These are phyloP conservation scores for Tulasnella sp. DNA, from an alignment of 768 basidiomycete species.

Conservation along the genomic window DNA sequence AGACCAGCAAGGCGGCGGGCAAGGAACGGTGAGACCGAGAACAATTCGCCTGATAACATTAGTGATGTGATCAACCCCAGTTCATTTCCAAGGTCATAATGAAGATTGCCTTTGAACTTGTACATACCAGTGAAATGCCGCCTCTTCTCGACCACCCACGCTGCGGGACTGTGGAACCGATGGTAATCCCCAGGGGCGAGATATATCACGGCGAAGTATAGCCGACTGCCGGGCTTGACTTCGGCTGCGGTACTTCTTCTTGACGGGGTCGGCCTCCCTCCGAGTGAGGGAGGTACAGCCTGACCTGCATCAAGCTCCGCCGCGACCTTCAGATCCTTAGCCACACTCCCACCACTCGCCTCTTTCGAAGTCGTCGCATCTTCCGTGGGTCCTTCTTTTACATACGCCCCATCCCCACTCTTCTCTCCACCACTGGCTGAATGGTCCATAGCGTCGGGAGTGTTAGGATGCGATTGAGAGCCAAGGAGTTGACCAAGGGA, in stretches of 20 bases:
- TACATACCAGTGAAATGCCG: constrained; percentile 81
- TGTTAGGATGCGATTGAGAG: not conserved
- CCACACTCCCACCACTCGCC: constrained; percentile 44
- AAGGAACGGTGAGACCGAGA: constrained; percentile 94
- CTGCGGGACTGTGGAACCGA: constrained; percentile 89
- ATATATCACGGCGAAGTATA: constrained; percentile 93
- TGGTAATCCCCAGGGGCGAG: constrained; percentile 98
- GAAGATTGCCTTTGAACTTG: not conserved
- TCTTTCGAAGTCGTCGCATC: constrained; percentile 49
- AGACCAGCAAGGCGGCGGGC: constrained; percentile 83
- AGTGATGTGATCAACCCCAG: not conserved
- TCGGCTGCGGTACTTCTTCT: constrained; percentile 31
- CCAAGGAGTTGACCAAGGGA: constrained; percentile 86
- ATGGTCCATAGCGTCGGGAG: constrained; percentile 17
- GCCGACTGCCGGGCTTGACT: constrained; percentile 63
- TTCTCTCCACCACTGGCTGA: too few species aligned
- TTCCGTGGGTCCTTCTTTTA: constrained; percentile 38
- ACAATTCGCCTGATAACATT: constrained; percentile 60
- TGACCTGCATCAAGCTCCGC: constrained; percentile 49
- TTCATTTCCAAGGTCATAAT: not conserved
- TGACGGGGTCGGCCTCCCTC: constrained; percentile 23
- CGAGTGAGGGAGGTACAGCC: constrained; percentile 8
- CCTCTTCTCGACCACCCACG: constrained; percentile 95
- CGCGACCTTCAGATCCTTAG: constrained; percentile 62
- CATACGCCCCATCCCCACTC: too few species aligned